Base-by-base conservation (phyloP, 306 rosid species). In the Vigna unguiculata region DNA sequence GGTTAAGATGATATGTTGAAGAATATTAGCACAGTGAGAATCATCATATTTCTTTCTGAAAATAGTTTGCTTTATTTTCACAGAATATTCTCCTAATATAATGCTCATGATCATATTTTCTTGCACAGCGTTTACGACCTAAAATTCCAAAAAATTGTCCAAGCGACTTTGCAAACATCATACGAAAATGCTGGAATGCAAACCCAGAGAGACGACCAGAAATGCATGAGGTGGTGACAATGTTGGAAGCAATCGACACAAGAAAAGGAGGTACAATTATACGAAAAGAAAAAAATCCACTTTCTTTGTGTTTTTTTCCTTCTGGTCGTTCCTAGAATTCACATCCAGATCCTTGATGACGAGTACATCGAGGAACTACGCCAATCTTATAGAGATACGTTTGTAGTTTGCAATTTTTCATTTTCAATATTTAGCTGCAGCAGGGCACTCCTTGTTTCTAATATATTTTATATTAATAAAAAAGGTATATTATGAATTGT, bases 231-330 rank as follows among this genome's bases (percentile, higher is more conserved):
- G 98, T 91, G 7, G 96, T 90, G 80, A 87, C 48, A 46, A 24
- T 90, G 90, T 72, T 90, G 9, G 95, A 93, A 80, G 93, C 87
- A 20, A 51, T 90, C 22, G 96, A 93, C 67, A 88, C 96, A 2
- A 90, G 88, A 85, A 88, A 87, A 73, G 96, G 98, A 36, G 93
- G 93, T 41, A 96, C 93, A 54, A 89, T 91, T 93, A 80, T 87
- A 61, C 85, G 86, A 0, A 90, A 93, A 0, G 86, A 83, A 76
- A 91, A 88, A 60, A 22, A 73, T 14, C 51, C 79, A 61, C 74
- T 72, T 24, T 93, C 91, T 77, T 83, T 81, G 68, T 91, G 93
- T 72, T 87, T 93, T 19, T 2, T 38, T 13, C 47, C 59, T 7
- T 11, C 55, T 75, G 93, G 88, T 7, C 91, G 95, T 57, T 93